A percentile compares a stretch with the other conserved stretches of the same genome.
Conservation (phyloP, 192 early-diverging fungal species). For the Podila epicladia region DNA sequence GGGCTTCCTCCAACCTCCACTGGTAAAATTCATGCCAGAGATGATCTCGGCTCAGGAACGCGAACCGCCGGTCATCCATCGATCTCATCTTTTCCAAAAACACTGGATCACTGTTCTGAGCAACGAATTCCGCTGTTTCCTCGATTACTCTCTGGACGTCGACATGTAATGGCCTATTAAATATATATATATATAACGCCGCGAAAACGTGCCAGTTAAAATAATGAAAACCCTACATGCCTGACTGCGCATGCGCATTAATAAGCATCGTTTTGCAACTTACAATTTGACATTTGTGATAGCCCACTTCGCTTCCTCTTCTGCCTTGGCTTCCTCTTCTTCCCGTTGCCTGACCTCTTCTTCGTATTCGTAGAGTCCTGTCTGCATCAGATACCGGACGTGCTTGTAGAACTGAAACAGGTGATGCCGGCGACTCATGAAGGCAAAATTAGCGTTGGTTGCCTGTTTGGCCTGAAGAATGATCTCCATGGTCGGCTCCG, state of each 20-base stretch:
- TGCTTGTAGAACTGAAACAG: constrained; percentile 81
- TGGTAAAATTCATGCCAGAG: constrained; percentile 24
- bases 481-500: constrained; percentile 73
- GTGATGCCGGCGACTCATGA: constrained; percentile 64
- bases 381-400: constrained; percentile 67
- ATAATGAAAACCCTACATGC: background rate
- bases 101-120: background rate
- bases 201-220: background rate
- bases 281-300: background rate
- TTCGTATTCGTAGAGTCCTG: constrained; percentile 66
- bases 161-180: constrained; percentile 10
- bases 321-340: constrained; percentile 29
- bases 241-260: background rate
- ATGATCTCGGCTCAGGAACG: constrained; percentile 18
- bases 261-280: background rate
- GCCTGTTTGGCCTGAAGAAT: constrained; percentile 79
- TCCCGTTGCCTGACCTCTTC: constrained; percentile 35
- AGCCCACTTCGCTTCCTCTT: constrained; percentile 15
- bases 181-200: background rate
- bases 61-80: constrained; percentile 12
- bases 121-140: constrained; percentile 25
- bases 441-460: constrained; percentile 75
- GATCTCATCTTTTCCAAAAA: constrained; percentile 19
- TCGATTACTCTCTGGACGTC: constrained; percentile 37
- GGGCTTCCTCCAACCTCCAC: background rate